A percentile compares a stretch with the other conserved stretches of the same genome.
phyloP scores from a whole-genome alignment of 768 basidiomycete genomes.

The Clathrus columnatus region DNA sequence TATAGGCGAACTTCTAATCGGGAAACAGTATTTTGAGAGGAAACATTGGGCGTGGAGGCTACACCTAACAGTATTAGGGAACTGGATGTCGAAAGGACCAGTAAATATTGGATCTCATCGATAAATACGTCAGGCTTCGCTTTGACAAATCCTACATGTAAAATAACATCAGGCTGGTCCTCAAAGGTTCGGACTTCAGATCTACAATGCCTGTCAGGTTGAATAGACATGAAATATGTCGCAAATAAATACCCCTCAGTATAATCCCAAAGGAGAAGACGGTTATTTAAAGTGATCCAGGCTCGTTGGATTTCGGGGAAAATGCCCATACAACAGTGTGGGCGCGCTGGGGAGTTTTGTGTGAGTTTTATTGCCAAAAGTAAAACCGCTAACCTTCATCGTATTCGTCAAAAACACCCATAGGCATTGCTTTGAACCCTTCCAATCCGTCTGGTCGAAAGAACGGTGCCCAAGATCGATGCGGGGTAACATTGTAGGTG shows the following conservation, averaged over 20 bases:
- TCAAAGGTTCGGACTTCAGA: constrained; percentile 88
- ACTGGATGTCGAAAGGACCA: constrained; percentile 84
- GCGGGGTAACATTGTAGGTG: constrained; percentile 65
- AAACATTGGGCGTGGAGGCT: constrained; percentile 21
- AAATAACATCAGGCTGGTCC: constrained; percentile 85
- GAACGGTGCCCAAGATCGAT: constrained; percentile 9
- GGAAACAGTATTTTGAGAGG: constrained; percentile 32
- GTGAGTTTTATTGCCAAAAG: neutral
- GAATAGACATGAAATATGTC: neutral
- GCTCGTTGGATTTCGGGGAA: constrained; percentile 89
- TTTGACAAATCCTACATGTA: constrained; percentile 78
- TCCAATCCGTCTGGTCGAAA: constrained; percentile 9
- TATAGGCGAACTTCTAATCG: constrained; percentile 80
- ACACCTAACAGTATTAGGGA: constrained; percentile 81
- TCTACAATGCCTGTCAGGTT: constrained; percentile 29
- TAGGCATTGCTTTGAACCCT: constrained; percentile 10
- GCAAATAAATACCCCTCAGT: constrained; percentile 62
- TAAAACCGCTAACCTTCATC: constrained; percentile 4
- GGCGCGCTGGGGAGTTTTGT: neutral
- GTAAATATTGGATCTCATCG: constrained; percentile 80
- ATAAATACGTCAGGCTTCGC: constrained; percentile 85
- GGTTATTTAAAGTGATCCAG: constrained; percentile 93
- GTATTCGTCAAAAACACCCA: constrained; percentile 10
- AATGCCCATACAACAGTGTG: constrained; percentile 51
- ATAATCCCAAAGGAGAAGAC: constrained; percentile 95